A percentile compares a stretch with the other conserved stretches of the same genome.
phyloP scores from a whole-genome alignment of 2,329 filamentous ascomycete genomes.

The Talaromyces sp. region DNA sequence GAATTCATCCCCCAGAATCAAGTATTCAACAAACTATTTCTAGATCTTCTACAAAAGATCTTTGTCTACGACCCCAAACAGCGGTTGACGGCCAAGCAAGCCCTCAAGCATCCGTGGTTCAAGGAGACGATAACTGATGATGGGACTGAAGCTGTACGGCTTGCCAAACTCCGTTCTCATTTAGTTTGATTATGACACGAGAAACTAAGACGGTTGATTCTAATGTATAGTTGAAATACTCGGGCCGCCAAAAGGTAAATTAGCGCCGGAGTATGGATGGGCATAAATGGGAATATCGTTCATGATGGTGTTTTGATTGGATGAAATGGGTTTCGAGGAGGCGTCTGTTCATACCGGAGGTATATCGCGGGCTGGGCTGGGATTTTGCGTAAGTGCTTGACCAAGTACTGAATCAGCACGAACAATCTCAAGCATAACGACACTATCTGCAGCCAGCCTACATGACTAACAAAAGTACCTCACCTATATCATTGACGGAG shows the following conservation, averaged over 20 bases:
- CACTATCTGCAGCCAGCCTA: background rate
- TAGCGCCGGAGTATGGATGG: constrained; percentile 4
- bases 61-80: constrained; percentile 66
- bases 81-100: constrained; percentile 62
- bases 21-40: constrained; percentile 60
- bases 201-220: constrained; percentile 6
- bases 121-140: constrained; percentile 62
- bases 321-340: background rate
- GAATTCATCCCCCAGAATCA: constrained; percentile 61
- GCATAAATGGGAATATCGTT: background rate
- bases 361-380: background rate
- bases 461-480: background rate
- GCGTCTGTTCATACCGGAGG: background rate
- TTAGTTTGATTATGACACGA: constrained; percentile 1
- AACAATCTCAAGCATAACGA: background rate
- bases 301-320: constrained; percentile 4
- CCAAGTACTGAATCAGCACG: background rate
- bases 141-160: constrained; percentile 62
- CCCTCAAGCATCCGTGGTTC: constrained; percentile 65
- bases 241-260: constrained; percentile 15
- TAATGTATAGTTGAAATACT: constrained; percentile 16
- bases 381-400: constrained; percentile 2
- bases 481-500: background rate
- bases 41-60: constrained; percentile 60
- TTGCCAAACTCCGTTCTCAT: constrained; percentile 29